Evolutionary conservation across 257 asterid genomes (phyloP), one percentile per base, ranked within the genome.

Genomic region (Ehretia macrophylla): DNA sequence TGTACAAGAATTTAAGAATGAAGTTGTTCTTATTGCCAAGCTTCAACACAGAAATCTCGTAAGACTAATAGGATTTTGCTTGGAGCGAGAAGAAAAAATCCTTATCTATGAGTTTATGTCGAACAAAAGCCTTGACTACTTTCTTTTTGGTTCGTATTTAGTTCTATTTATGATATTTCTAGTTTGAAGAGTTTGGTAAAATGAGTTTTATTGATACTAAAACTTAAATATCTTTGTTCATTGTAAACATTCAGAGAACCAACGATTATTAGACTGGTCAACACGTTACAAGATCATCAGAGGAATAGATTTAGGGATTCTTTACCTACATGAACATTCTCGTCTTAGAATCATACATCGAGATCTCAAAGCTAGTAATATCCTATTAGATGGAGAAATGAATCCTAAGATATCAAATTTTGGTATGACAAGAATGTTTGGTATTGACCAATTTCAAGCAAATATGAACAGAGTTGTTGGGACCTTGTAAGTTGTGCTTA

Each of bases 321-420:
- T 72, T 21, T 77, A 72, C 20, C 69, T 77, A 17, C 82, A 72
- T 23, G 82, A 77, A 35, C 78, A 77, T 51, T 72, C 79, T 22
- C 59, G 76, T 10, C 70, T 77, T 10, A 63, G 20, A 11, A 69
- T 77, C 56, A 59, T 77, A n/a, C 79, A 77, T 49, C 73, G 74
- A 4, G 74, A 72, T 55, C 73, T 77, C 51, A 77, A 72, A 69
- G 76, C 79, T 3, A 66, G 76, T 37, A 76, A 77, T 14, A 17
- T 72, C 6, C 39, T 77, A 32, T 58, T 76, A 3, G 79, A 72
- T 38, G 56, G 21, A 66, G 55, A 72, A 21, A 65, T 77, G 76
- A 72, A 68, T 11, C 68, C 82, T 4, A 77, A 77, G 47, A 77
- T 72, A 10, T 49, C 76, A 11, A 71, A 77, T 57, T 77, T 72